Evolutionary conservation across 257 asterid species (phyloP).

Genomic region (Solanum raphanifolium): DNA sequence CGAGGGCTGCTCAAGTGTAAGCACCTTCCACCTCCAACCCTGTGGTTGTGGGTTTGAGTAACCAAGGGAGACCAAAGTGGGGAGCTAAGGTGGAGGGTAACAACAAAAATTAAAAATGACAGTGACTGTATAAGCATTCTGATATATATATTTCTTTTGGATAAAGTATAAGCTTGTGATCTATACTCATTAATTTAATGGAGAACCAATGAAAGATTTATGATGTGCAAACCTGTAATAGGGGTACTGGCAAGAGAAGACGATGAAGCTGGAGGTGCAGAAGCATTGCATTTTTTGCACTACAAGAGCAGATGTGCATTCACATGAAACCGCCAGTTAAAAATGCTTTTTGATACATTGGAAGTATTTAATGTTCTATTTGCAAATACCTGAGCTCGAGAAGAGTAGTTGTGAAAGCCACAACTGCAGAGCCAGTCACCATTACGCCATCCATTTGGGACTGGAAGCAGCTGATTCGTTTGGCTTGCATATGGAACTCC

Average conservation of each 20-base stretch:
- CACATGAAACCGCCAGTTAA: neutral
- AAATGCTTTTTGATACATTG: neutral
- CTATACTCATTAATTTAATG: neutral
- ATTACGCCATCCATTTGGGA: slow-evolving; percentile 68
- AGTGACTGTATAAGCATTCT: neutral
- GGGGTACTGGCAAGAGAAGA: slow-evolving; percentile 47
- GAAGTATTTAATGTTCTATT: neutral
- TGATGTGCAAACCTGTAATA: slow-evolving; percentile 37
- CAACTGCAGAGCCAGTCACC: slow-evolving; percentile 91
- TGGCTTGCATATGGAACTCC: slow-evolving; percentile 37
- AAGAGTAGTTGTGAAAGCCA: slow-evolving; percentile 89
- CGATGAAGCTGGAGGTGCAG: slow-evolving; percentile 36
- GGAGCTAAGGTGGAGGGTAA: neutral
- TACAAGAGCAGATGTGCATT: slow-evolving; percentile 29
- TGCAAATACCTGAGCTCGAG: slow-evolving; percentile 53
- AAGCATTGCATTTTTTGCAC: slow-evolving; percentile 84
- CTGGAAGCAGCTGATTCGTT: slow-evolving; percentile 31
- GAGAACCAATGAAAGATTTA: neutral
- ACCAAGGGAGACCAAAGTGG: neutral
- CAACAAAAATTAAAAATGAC: neutral
- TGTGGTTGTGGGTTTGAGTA: neutral
- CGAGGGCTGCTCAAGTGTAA: neutral
- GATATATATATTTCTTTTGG: neutral
- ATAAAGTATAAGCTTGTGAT: neutral
- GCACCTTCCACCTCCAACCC: neutral